phyloP scores from a whole-genome alignment of 129 eudicot genomes.

The Dittrichia graveolens region DNA sequence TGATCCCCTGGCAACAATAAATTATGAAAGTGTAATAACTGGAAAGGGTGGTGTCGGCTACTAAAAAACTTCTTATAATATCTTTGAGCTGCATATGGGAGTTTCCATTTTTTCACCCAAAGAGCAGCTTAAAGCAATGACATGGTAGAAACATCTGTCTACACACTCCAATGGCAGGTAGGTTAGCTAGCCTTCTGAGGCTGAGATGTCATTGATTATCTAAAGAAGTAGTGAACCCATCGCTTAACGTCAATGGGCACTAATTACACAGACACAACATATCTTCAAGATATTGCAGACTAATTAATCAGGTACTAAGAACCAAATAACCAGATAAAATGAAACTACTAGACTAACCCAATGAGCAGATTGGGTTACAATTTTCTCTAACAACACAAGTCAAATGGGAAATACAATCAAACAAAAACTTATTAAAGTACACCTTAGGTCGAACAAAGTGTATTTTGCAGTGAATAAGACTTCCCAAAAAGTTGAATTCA shows the following conservation, averaged over 20 bases:
- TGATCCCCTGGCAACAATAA: slow-evolving; percentile 61
- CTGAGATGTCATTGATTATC: not conserved
- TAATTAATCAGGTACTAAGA: not conserved
- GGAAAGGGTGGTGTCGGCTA: not conserved
- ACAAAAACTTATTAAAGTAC: not conserved
- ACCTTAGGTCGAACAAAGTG: not conserved
- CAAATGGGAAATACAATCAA: not conserved
- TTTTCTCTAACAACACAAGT: not conserved
- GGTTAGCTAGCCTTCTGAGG: slow-evolving; percentile 12
- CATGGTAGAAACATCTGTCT: not conserved
- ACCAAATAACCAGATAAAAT: slow-evolving; percentile 10
- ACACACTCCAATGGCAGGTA: not conserved
- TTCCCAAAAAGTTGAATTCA: not conserved
- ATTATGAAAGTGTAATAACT: slow-evolving; percentile 22
- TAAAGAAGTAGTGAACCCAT: not conserved
- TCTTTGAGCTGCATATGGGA: not conserved
- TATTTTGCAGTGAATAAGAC: not conserved
- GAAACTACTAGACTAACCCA: not conserved
- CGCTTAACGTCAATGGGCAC: not conserved
- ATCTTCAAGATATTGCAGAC: not conserved
- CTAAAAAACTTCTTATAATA: not conserved
- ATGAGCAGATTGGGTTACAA: not conserved
- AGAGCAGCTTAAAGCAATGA: not conserved
- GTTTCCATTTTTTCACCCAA: not conserved
- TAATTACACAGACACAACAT: not conserved